Evolutionary conservation across 2,329 filamentous ascomycete genomes (phyloP).

Genomic region (Botrytis byssoidea): DNA sequence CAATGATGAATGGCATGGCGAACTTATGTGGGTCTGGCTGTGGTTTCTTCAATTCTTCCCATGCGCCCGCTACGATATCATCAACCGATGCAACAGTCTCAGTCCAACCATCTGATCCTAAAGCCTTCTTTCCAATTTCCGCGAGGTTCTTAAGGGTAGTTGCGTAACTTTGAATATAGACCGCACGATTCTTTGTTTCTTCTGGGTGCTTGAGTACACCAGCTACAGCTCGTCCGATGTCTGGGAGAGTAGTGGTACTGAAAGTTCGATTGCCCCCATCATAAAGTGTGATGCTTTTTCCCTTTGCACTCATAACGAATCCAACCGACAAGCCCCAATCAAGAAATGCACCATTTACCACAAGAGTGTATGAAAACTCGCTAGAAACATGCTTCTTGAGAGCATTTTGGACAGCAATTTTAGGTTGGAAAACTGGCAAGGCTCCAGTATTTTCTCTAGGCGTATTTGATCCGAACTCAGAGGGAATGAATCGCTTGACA

Average conservation of each 20-base stretch:
- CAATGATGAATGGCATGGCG: constrained; percentile 25
- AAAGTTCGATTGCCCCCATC: constrained; percentile 49
- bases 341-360: constrained; percentile 13
- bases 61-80: constrained; percentile 25
- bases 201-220: constrained; percentile 41
- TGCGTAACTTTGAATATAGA: constrained; percentile 29
- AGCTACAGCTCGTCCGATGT: constrained; percentile 40
- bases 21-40: constrained; percentile 25
- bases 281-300: constrained; percentile 41
- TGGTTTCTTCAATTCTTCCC: constrained; percentile 27
- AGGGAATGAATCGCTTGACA: constrained; percentile 60
- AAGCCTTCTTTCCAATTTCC: constrained; percentile 26
- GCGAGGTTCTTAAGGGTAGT: constrained; percentile 26
- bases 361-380: constrained; percentile 14
- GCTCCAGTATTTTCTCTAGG: constrained; percentile 23
- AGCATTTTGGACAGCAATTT: constrained; percentile 27
- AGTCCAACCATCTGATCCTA: constrained; percentile 26
- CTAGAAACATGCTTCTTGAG: constrained; percentile 22
- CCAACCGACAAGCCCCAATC: constrained; percentile 14
- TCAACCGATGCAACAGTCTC: constrained; percentile 22
- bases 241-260: constrained; percentile 33
- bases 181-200: constrained; percentile 28
- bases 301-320: constrained; percentile 5
- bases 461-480: constrained; percentile 49
- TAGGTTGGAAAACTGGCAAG: constrained; percentile 24